Conservation (phyloP, 2,329 filamentous ascomycete species). For the Hymenoscyphus repandus region DNA sequence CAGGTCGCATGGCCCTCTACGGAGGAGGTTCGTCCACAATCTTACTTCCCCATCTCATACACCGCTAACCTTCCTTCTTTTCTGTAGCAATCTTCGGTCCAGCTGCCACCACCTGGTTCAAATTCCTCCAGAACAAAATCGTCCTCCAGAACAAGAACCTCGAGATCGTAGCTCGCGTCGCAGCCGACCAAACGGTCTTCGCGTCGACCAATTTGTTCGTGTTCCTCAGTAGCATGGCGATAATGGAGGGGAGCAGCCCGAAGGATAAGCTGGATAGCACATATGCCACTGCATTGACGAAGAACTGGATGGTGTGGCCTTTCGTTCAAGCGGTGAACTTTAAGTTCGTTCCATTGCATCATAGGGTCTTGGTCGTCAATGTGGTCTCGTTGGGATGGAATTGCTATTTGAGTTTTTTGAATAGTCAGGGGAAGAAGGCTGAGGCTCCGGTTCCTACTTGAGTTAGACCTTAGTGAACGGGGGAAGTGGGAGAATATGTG, state of each 20-base stretch:
- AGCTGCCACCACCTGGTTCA: conserved; percentile 66
- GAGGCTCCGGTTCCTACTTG: background rate
- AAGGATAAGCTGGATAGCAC: conserved; percentile 55
- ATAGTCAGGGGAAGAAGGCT: conserved; percentile 13
- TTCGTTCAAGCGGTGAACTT: conserved; percentile 65
- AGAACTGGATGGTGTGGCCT: conserved; percentile 70
- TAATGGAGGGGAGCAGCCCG: conserved; percentile 56
- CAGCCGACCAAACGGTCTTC: conserved; percentile 61
- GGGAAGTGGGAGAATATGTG: conserved; percentile 1
- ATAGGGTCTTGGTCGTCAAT: conserved; percentile 67
- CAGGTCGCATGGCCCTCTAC: conserved; percentile 74
- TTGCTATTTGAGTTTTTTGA: conserved; percentile 36
- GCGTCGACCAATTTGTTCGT: conserved; percentile 58
- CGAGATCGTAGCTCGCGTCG: conserved; percentile 59
- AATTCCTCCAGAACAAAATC: conserved; percentile 57
- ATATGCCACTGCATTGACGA: conserved; percentile 56
- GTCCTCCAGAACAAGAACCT: conserved; percentile 50
- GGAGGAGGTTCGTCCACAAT: conserved; percentile 56
- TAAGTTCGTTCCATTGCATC: conserved; percentile 62
- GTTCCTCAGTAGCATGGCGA: conserved; percentile 64
- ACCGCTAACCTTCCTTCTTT: conserved; percentile 14
- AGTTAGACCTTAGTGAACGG: background rate
- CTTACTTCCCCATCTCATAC: background rate
- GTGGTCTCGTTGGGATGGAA: conserved; percentile 56
- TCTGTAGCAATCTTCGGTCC: conserved; percentile 60